phyloP scores from a whole-genome alignment of 2,329 filamentous ascomycete genomes.

The Podosphaera fusca region DNA sequence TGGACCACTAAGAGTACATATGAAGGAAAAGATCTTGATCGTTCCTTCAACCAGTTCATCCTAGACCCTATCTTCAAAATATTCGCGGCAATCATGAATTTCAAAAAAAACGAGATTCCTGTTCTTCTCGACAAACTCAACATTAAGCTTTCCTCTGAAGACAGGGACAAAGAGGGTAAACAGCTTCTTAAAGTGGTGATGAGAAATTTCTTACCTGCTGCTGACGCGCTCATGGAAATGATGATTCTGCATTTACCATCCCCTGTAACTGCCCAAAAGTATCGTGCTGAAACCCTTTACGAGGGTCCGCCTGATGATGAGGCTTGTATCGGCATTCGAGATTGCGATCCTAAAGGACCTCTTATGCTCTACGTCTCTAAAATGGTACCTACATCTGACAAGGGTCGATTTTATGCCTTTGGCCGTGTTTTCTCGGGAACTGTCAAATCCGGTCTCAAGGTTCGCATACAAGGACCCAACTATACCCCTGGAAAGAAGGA shows the following conservation, averaged over 20 bases:
- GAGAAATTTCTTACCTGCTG: constrained; percentile 95
- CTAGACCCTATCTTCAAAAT: constrained; percentile 99
- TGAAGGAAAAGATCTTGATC: constrained; percentile 79
- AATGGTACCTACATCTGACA: constrained; percentile 99
- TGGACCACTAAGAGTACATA: constrained; percentile 74
- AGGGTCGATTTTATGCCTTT: constrained; percentile 99
- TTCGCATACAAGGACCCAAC: constrained; percentile 99
- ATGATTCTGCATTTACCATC: constrained; percentile 99
- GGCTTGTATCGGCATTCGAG: constrained; percentile 85
- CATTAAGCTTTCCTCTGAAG: constrained; percentile 70
- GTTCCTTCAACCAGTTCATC: constrained; percentile 99
- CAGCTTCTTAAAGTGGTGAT: constrained; percentile 93
- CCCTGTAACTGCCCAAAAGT: constrained; percentile 83
- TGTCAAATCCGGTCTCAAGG: constrained; percentile 92
- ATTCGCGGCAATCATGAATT: constrained; percentile 91
- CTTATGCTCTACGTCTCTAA: constrained; percentile 99
- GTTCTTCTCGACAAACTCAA: constrained; percentile 77
- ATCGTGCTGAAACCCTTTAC: constrained; percentile 96
- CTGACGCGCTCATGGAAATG: constrained; percentile 97
- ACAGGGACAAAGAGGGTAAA: constrained; percentile 93
- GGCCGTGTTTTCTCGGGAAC: constrained; percentile 99
- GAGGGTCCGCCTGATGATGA: constrained; percentile 90
- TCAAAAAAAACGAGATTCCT: constrained; percentile 81
- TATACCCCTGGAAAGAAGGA: constrained; percentile 97
- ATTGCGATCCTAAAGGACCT: constrained; percentile 92